phyloP scores from a whole-genome alignment of 768 basidiomycete species.

The Mycena latifolia region DNA sequence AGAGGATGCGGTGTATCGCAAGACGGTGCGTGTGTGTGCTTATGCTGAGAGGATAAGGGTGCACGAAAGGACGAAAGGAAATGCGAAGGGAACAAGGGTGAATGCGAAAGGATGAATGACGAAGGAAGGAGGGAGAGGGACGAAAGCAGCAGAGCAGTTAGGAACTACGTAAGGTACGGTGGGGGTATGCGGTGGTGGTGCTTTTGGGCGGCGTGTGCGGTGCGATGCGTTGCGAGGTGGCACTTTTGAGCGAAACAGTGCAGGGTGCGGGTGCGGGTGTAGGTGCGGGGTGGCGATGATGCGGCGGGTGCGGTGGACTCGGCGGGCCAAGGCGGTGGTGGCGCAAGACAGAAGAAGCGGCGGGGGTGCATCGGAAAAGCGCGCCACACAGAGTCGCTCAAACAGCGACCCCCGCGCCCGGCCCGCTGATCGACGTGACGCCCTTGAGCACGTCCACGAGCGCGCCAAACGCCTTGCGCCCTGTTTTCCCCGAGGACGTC shows the following conservation, averaged over 20 bases:
- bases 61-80: background rate
- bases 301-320: too few species aligned
- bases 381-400: background rate
- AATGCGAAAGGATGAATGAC: background rate
- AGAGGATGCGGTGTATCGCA: background rate
- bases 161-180: constrained; percentile 1
- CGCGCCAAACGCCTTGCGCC: constrained; percentile 31
- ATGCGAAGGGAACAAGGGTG: background rate
- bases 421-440: constrained; percentile 29
- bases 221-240: too few species aligned
- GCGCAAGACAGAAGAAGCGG: background rate
- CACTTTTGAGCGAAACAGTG: too few species aligned
- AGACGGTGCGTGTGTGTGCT: background rate
- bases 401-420: constrained; percentile 6
- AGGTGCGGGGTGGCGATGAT: too few species aligned
- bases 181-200: background rate
- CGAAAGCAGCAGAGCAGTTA: background rate
- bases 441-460: constrained; percentile 36
- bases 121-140: background rate
- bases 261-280: background rate
- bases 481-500: constrained; percentile 22
- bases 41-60: background rate
- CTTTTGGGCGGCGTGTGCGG: background rate
- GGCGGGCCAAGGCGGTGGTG: too few species aligned
- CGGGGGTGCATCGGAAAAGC: too few species aligned